Conservation (phyloP, 2,329 filamentous ascomycete genomes). For the Didymella keratinophila region DNA sequence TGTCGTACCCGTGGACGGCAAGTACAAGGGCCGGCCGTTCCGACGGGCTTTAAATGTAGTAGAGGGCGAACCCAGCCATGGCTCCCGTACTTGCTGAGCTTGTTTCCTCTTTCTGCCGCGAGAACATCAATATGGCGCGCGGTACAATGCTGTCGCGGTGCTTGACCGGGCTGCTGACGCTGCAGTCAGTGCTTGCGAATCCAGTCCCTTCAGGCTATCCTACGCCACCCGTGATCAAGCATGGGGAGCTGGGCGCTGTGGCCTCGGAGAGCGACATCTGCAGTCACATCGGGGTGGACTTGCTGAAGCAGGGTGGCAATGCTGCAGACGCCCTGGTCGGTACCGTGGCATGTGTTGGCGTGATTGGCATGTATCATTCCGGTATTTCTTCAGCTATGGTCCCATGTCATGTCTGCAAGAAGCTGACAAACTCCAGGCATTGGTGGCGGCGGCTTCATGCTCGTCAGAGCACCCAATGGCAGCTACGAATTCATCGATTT, state of each 20-base stretch:
- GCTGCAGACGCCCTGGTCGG: constrained; percentile 60
- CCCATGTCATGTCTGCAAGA: background rate
- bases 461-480: constrained; percentile 77
- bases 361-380: constrained; percentile 58
- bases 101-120: constrained; percentile 21
- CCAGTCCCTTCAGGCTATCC: constrained; percentile 30
- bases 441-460: constrained; percentile 89
- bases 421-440: constrained; percentile 63
- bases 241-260: constrained; percentile 53
- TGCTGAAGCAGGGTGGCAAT: constrained; percentile 60
- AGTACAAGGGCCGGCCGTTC: constrained; percentile 7
- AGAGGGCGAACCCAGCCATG: constrained; percentile 13
- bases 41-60: constrained; percentile 18
- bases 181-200: constrained; percentile 39
- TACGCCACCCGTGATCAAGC: constrained; percentile 26
- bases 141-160: constrained; percentile 28
- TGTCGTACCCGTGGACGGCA: constrained; percentile 1
- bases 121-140: constrained; percentile 32
- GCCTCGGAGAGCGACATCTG: constrained; percentile 57
- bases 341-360: constrained; percentile 58
- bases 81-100: constrained; percentile 17
- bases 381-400: constrained; percentile 33
- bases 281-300: constrained; percentile 56
- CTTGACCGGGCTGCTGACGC: constrained; percentile 37
- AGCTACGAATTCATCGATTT: constrained; percentile 89